A percentile compares a stretch with the other conserved stretches of the same genome.
Evolutionary conservation across 768 basidiomycete genomes (phyloP).

Genomic region (Neoboletus brunneissimus): DNA sequence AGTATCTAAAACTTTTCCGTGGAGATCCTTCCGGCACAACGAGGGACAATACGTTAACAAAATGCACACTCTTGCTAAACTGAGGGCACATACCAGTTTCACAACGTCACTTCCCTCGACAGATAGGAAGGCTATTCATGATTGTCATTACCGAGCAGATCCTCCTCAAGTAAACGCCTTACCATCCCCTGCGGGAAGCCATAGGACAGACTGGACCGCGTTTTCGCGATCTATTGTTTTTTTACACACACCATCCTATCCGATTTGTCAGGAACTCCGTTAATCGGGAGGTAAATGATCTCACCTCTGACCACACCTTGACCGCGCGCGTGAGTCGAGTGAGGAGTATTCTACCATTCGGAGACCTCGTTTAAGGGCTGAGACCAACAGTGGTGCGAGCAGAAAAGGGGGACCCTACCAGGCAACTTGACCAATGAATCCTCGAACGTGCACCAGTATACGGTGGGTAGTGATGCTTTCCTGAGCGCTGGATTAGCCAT

Average conservation of each 20-base stretch:
- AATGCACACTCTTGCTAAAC: slow-evolving; percentile 5
- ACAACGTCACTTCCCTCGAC: slow-evolving; percentile 48
- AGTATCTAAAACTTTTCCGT: slow-evolving; percentile 42
- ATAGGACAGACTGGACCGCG: slow-evolving; percentile 48
- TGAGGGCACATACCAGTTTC: slow-evolving; percentile 37
- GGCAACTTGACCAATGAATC: slow-evolving; percentile 56
- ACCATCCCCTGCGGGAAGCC: slow-evolving; percentile 52
- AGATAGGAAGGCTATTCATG: slow-evolving; percentile 45
- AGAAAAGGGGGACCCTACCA: slow-evolving; percentile 34
- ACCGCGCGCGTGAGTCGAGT: slow-evolving; percentile 48
- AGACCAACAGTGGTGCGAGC: not conserved
- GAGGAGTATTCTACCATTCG: slow-evolving; percentile 42
- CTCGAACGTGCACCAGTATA: slow-evolving; percentile 48
- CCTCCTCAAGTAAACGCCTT: slow-evolving; percentile 4
- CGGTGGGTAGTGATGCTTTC: slow-evolving; percentile 44
- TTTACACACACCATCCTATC: slow-evolving; percentile 48
- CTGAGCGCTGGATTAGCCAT: slow-evolving; percentile 27
- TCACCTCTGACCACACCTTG: slow-evolving; percentile 53
- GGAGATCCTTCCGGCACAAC: slow-evolving; percentile 37
- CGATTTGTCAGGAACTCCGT: slow-evolving; percentile 6
- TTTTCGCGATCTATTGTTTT: slow-evolving; percentile 48
- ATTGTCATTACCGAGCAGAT: slow-evolving; percentile 13
- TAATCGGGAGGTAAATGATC: slow-evolving; percentile 8
- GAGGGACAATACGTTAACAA: slow-evolving; percentile 15
- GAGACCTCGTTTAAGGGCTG: slow-evolving; percentile 39